phyloP scores from a whole-genome alignment of 2,329 filamentous ascomycete species.

The Curvularia hawaiiensis region DNA sequence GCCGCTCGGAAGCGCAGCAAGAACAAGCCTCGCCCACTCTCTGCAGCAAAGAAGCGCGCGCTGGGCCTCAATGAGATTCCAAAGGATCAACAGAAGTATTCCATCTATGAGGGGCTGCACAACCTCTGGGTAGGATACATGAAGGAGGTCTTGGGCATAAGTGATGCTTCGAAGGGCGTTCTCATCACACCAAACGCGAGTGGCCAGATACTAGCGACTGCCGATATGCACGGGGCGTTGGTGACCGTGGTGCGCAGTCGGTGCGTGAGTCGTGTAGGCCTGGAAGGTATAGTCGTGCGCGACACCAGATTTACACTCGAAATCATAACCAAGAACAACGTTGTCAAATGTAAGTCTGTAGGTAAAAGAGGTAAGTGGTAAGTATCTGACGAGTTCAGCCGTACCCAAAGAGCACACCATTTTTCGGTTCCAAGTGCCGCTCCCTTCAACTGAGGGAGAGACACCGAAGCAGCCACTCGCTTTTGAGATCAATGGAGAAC shows the following conservation, averaged over 20 bases:
- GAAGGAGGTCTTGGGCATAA: slow-evolving; percentile 74
- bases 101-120: slow-evolving; percentile 78
- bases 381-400: slow-evolving; percentile 46
- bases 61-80: slow-evolving; percentile 78
- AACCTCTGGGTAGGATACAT: slow-evolving; percentile 84
- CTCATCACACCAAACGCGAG: slow-evolving; percentile 65
- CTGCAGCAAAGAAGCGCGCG: slow-evolving; percentile 75
- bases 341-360: slow-evolving; percentile 65
- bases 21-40: slow-evolving; percentile 70
- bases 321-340: slow-evolving; percentile 73
- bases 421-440: slow-evolving; percentile 76
- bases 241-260: slow-evolving; percentile 81
- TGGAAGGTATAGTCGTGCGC: slow-evolving; percentile 84
- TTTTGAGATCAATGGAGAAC: slow-evolving; percentile 86
- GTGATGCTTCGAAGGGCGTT: slow-evolving; percentile 47
- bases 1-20: slow-evolving; percentile 40
- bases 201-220: slow-evolving; percentile 75
- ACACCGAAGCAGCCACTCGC: slow-evolving; percentile 58
- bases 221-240: slow-evolving; percentile 88
- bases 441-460: slow-evolving; percentile 36
- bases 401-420: slow-evolving; percentile 90
- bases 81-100: slow-evolving; percentile 70
- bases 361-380: slow-evolving; percentile 18
- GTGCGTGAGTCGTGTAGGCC: slow-evolving; percentile 80
- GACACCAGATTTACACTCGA: slow-evolving; percentile 89